Conservation (phyloP, 495 filamentous ascomycete species). For the Aspergillus olivimuriae region DNA sequence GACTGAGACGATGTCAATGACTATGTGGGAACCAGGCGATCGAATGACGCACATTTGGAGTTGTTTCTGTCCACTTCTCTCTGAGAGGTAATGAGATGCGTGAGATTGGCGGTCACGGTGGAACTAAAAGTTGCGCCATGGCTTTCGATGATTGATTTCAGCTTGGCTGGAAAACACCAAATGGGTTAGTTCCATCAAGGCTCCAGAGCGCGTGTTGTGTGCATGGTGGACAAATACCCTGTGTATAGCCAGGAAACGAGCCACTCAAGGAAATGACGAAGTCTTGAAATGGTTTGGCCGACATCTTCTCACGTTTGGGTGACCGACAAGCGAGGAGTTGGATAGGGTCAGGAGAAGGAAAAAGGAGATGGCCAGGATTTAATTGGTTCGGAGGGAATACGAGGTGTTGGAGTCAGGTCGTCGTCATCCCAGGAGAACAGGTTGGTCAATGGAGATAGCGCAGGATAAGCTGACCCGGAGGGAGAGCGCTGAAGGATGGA, state of each 20-base stretch:
- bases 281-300: conserved; percentile 25
- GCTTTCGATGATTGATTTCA: conserved; percentile 31
- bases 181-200: conserved; percentile 13
- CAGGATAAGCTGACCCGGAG: not conserved
- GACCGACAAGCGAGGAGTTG: not conserved
- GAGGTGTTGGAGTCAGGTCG: not conserved
- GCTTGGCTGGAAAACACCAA: conserved; percentile 20
- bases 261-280: conserved; percentile 55
- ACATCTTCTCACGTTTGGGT: not conserved
- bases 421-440: not conserved
- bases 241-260: conserved; percentile 47
- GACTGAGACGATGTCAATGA: conserved; percentile 24
- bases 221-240: conserved; percentile 27
- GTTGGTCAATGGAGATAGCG: not conserved
- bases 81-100: conserved; percentile 53
- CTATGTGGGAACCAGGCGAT: not conserved
- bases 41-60: conserved; percentile 28
- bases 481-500: not conserved
- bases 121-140: conserved; percentile 45
- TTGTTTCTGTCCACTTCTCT: conserved; percentile 45
- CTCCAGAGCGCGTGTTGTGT: conserved; percentile 14
- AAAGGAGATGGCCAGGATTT: not conserved
- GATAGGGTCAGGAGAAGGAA: not conserved
- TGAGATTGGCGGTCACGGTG: conserved; percentile 43
- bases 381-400: not conserved